Evolutionary conservation across 1,284 basidiomycete genomes (phyloP).

Genomic region (Irpex sp.): DNA sequence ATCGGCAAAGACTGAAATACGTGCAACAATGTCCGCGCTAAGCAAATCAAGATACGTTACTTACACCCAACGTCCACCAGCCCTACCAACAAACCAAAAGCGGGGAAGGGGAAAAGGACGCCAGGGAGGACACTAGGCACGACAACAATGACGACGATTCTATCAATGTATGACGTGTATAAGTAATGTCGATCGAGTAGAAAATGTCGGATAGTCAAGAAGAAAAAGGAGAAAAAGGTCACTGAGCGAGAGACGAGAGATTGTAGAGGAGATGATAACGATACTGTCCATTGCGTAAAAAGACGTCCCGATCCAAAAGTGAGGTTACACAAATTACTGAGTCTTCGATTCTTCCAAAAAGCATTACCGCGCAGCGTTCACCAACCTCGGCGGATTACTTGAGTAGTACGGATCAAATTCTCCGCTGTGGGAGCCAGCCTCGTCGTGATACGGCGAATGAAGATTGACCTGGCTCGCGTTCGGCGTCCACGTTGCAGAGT

Average conservation of each 20-base stretch:
- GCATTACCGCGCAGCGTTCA: slow-evolving; percentile 11
- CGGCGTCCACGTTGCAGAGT: slow-evolving; percentile 32
- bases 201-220: background rate
- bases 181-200: background rate
- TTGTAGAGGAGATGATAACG: background rate
- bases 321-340: background rate
- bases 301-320: background rate
- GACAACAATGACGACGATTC: background rate
- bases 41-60: slow-evolving; percentile 4
- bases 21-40: background rate
- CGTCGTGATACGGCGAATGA: slow-evolving; percentile 40
- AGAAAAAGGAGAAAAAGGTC: background rate
- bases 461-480: slow-evolving; percentile 40
- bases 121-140: background rate
- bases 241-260: slow-evolving; percentile 3
- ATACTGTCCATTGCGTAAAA: slow-evolving; percentile 3
- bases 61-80: slow-evolving; percentile 10
- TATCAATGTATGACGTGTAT: background rate
- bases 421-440: slow-evolving; percentile 23
- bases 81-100: slow-evolving; percentile 1
- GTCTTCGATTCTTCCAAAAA: background rate
- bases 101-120: slow-evolving; percentile 2
- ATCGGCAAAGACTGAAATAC: background rate
- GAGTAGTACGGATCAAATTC: slow-evolving; percentile 26
- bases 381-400: slow-evolving; percentile 9